phyloP scores from a whole-genome alignment of 1,139 yeast species.

The Debaryomyces coudertii region DNA sequence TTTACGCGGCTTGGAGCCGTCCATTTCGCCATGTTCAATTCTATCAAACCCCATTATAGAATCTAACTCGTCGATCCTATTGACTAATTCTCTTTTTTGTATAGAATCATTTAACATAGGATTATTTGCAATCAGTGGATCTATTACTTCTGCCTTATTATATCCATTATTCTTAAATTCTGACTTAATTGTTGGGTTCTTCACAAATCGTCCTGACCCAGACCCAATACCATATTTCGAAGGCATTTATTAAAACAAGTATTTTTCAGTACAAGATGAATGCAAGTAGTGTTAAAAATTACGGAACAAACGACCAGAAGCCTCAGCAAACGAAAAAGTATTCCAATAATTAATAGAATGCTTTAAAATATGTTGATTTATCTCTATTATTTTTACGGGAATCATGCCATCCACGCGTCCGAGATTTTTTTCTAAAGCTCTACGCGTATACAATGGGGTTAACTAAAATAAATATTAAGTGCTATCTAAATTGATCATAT shows the following conservation, averaged over 20 bases:
- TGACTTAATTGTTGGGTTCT: constrained; percentile 32
- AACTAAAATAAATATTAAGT: background rate
- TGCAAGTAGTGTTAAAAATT: background rate
- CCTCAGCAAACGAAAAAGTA: background rate
- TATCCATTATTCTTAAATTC: constrained; percentile 15
- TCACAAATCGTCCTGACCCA: constrained; percentile 57
- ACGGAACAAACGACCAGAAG: background rate
- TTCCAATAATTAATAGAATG: background rate
- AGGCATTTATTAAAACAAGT: constrained; percentile 1
- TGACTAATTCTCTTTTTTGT: constrained; percentile 45
- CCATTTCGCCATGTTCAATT: constrained; percentile 62
- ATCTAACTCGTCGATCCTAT: constrained; percentile 67
- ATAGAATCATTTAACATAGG: constrained; percentile 48
- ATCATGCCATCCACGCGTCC: no score
- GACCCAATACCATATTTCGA: constrained; percentile 44
- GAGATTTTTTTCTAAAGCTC: no score
- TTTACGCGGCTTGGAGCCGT: constrained; percentile 55
- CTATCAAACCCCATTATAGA: constrained; percentile 83
- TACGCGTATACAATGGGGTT: no score
- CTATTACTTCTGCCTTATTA: constrained; percentile 5
- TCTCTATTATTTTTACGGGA: background rate
- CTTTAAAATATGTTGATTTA: background rate
- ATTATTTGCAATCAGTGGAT: constrained; percentile 18
- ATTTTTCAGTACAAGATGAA: background rate
- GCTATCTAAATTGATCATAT: no score